Percentiles rank a stretch among this genome's conserved stretches.
phyloP scores from a whole-genome alignment of 139 green algal species.

The Cymbomonas tetramitiformis region DNA sequence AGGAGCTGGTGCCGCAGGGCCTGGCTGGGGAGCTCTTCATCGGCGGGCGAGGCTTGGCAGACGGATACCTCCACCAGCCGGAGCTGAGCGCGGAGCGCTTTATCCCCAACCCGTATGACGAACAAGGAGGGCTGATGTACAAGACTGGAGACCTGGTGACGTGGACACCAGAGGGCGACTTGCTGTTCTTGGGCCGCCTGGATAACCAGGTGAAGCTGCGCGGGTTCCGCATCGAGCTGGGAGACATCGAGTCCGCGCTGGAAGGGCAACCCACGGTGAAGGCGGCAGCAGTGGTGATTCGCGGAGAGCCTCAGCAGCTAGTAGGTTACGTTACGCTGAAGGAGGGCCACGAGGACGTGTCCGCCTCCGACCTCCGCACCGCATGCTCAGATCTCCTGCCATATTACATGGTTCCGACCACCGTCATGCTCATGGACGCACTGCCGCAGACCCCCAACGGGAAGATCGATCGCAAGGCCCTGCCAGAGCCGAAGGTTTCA shows the following conservation, averaged over 20 bases:
- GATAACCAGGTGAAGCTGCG: constrained; percentile 22
- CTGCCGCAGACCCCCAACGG: constrained; percentile 20
- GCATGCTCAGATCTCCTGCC: too few relatives aligned
- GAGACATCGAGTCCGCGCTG: constrained; percentile 20
- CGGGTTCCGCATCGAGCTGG: constrained; percentile 28
- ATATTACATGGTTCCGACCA: constrained; percentile 21
- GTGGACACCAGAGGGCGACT: background rate
- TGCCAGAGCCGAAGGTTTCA: too few relatives aligned
- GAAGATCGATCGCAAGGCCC: constrained; percentile 23
- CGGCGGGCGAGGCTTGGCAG: constrained; percentile 7
- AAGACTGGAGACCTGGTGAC: constrained; percentile 17
- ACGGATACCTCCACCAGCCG: constrained; percentile 6
- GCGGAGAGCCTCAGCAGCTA: too few relatives aligned
- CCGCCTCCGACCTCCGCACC: too few relatives aligned
- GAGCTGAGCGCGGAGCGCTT: constrained; percentile 11
- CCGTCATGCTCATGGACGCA: background rate
- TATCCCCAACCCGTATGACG: background rate
- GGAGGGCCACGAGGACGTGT: too few relatives aligned
- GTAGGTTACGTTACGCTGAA: too few relatives aligned
- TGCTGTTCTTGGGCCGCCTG: too few relatives aligned
- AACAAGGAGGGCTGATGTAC: background rate
- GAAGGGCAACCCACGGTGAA: too few relatives aligned
- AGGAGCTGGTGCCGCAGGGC: constrained; percentile 1
- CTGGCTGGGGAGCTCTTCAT: constrained; percentile 22
- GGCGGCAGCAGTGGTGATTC: too few relatives aligned